phyloP scores from a whole-genome alignment of 2,329 filamentous ascomycete genomes.

The Amphichorda felina region DNA sequence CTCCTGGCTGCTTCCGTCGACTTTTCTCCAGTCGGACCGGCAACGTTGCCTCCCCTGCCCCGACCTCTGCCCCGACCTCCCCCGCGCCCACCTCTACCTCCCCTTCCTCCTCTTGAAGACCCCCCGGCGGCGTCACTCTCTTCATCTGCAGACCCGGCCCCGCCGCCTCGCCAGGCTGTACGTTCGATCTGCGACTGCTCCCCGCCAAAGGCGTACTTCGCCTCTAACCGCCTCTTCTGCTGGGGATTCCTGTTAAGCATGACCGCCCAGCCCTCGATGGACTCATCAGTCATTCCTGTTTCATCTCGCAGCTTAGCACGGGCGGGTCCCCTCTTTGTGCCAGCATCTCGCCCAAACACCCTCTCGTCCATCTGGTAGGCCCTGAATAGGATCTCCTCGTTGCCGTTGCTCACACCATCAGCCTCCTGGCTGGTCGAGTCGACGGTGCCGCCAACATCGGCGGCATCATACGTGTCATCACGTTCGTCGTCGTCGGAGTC shows the following conservation, averaged over 20 bases:
- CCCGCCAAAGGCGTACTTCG: slow-evolving; percentile 55
- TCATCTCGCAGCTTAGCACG: slow-evolving; percentile 57
- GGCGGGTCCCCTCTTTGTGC: slow-evolving; percentile 51
- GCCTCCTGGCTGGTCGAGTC: slow-evolving; percentile 52
- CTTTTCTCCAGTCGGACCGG: slow-evolving; percentile 54
- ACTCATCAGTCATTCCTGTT: slow-evolving; percentile 85
- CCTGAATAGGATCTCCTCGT: slow-evolving; percentile 63
- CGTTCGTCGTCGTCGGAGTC: slow-evolving; percentile 93
- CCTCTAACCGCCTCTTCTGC: slow-evolving; percentile 57
- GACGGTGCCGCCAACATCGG: slow-evolving; percentile 81
- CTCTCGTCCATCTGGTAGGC: slow-evolving; percentile 54
- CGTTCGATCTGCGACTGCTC: slow-evolving; percentile 52
- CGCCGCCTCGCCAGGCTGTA: slow-evolving; percentile 51
- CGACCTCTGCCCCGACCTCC: slow-evolving; percentile 36
- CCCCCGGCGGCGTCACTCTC: slow-evolving; percentile 37
- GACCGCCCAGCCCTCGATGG: slow-evolving; percentile 85
- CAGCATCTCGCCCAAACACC: slow-evolving; percentile 60
- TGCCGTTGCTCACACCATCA: slow-evolving; percentile 33
- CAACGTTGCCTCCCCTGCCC: slow-evolving; percentile 46
- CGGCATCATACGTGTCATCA: slow-evolving; percentile 91
- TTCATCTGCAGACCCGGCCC: slow-evolving; percentile 43
- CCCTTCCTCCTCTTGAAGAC: slow-evolving; percentile 27
- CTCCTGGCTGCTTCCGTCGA: slow-evolving; percentile 60
- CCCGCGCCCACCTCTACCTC: slow-evolving; percentile 33
- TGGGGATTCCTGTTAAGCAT: slow-evolving; percentile 69